Evolutionary conservation across 2,329 filamentous ascomycete species (phyloP).

Genomic region (Paramyrothecium roridum): DNA sequence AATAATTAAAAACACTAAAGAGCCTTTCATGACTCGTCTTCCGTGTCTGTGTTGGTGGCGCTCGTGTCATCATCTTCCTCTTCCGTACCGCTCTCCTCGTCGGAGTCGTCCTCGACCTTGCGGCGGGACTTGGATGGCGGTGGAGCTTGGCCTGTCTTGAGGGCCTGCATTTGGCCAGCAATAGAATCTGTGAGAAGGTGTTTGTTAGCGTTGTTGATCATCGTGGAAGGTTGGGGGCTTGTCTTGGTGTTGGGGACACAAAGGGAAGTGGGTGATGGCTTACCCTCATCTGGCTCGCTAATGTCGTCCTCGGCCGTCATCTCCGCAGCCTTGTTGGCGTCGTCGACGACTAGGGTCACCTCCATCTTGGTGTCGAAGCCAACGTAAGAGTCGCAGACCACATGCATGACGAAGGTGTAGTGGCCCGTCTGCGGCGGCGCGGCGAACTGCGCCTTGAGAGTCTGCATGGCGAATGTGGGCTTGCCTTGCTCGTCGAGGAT

Average conservation of each 20-base stretch:
- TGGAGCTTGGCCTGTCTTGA: conserved; percentile 67
- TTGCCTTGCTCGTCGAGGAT: conserved; percentile 76
- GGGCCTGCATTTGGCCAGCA: conserved; percentile 84
- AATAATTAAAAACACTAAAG: not conserved
- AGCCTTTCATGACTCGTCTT: conserved; percentile 48
- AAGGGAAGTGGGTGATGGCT: conserved; percentile 23
- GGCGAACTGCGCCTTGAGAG: conserved; percentile 94
- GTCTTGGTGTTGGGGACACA: conserved; percentile 4
- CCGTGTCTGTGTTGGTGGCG: conserved; percentile 67
- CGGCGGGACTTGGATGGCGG: conserved; percentile 47
- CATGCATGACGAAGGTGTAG: conserved; percentile 92
- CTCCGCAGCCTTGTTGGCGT: conserved; percentile 77
- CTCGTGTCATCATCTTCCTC: conserved; percentile 63
- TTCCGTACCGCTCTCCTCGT: conserved; percentile 77
- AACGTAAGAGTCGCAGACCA: conserved; percentile 92
- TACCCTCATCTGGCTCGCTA: conserved; percentile 96
- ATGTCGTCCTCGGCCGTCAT: conserved; percentile 90
- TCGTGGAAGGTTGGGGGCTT: too few species aligned
- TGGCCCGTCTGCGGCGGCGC: conserved; percentile 88
- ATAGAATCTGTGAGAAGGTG: conserved; percentile 64
- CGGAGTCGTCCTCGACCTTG: conserved; percentile 56
- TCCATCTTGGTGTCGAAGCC: conserved; percentile 92
- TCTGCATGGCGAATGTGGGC: conserved; percentile 93
- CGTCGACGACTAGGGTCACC: conserved; percentile 84
- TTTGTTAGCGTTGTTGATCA: conserved; percentile 16